These are phyloP conservation scores for Pseudonitzschia pungens DNA, from an alignment of 108 stramenopile species.

Conservation along the genomic window DNA sequence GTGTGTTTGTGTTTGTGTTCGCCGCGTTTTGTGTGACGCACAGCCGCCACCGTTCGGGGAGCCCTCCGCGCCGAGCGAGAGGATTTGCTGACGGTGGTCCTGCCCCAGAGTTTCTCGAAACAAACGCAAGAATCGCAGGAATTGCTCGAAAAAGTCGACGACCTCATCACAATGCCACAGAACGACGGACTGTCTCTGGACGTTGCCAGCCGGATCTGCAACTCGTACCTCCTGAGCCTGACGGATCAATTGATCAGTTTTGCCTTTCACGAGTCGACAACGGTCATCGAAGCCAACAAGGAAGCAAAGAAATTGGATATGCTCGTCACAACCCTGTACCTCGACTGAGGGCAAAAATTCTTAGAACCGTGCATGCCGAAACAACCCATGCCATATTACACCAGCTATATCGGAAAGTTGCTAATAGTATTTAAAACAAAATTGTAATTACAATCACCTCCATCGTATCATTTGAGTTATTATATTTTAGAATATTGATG, in stretches of 20 bases:
- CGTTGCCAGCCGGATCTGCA: constrained; percentile 88
- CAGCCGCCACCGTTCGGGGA: constrained; percentile 77
- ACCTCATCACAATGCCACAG: constrained; percentile 83
- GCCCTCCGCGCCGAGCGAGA: constrained; percentile 86
- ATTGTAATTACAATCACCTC: too few species aligned
- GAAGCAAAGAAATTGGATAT: constrained; percentile 89
- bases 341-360: constrained; percentile 56
- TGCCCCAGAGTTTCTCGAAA: constrained; percentile 86
- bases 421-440: too few species aligned
- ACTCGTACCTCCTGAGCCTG: constrained; percentile 84
- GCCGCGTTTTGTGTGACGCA: not conserved
- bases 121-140: constrained; percentile 86
- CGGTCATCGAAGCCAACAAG: constrained; percentile 85
- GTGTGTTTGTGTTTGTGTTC: not conserved
- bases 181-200: constrained; percentile 84
- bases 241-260: constrained; percentile 92
- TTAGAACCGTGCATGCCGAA: not conserved
- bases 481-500: too few species aligned
- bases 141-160: constrained; percentile 74
- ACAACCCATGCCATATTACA: too few species aligned
- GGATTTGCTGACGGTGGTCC: constrained; percentile 87
- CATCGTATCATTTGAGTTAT: too few species aligned
- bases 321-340: constrained; percentile 86
- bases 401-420: too few species aligned
- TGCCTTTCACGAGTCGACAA: constrained; percentile 91